Base-by-base conservation (phyloP, 805 yeast species). In the Allodekkera sacchari region DNA sequence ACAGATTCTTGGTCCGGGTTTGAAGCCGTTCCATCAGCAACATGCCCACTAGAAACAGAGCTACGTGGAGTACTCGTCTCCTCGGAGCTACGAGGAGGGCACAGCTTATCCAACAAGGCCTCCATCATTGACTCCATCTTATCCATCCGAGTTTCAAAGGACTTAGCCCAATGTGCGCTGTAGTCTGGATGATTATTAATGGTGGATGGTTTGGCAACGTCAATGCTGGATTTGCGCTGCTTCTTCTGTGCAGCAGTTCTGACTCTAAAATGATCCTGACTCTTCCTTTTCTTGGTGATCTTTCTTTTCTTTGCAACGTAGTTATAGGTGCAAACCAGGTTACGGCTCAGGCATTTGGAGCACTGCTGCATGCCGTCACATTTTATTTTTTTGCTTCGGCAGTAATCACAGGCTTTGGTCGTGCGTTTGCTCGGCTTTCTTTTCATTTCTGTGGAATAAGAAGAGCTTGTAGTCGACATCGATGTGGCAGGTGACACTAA, bases 351-450 rank as follows among this genome's bases (percentile, higher is more conserved):
- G 41, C 78, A 68, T 24, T 57, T 55, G 6, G 53, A 41, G 39
- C 78, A 71, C 4, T 64, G 64, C 9, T 39, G 37, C 3, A 45
- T 48, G 1, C 75, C 72, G 44, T 71, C 69, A 43, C 78, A 71
- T 40, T 67, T 69, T 36, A 68, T 62, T 42, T 71, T 71, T 25
- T 69, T 56, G 33, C 45, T 46, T 12, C 76, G 50, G 40, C 78
- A 71, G 33, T 53, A 56, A 38, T 64, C 71, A 42, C 78, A 71
- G 7, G 75, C 77, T 28, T 60, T 56, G 4, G 63, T 46, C n/a
- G 57, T 57, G 30, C 71, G 41, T 15, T 44, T 44, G 18, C 27
- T 18, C 14, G 8, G 31, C n/a, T n/a, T n/a, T n/a, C n/a, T n/a
- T n/a, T n/a, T n/a, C n/a, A n/a, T n/a, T n/a, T n/a, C n/a, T n/a